Conservation (phyloP, 768 basidiomycete genomes). For the Russula griseocarnosa region DNA sequence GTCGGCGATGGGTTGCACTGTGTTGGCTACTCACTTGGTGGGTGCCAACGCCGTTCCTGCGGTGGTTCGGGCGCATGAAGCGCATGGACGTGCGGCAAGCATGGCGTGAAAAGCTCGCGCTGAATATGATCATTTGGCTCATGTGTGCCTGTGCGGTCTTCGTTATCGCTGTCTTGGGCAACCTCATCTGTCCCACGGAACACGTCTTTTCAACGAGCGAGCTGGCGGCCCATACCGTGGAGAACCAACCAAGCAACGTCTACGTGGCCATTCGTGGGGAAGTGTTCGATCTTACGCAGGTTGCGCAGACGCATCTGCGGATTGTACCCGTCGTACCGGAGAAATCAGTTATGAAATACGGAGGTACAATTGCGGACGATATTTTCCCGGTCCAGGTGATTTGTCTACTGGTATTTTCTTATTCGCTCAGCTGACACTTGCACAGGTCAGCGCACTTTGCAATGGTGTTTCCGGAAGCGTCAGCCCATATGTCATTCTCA, state of each 20-base stretch:
- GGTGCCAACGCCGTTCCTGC: slow-evolving; percentile 70
- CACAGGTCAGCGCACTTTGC: slow-evolving; percentile 86
- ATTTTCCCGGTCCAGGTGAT: slow-evolving; percentile 92
- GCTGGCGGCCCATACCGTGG: slow-evolving; percentile 63
- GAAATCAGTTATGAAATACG: slow-evolving; percentile 79
- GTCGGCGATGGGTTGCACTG: slow-evolving; percentile 81
- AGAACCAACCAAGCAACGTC: slow-evolving; percentile 65
- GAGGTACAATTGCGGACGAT: slow-evolving; percentile 65
- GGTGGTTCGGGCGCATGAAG: slow-evolving; percentile 85
- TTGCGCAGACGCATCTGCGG: slow-evolving; percentile 63
- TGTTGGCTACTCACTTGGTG: slow-evolving; percentile 92
- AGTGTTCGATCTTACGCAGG: slow-evolving; percentile 78
- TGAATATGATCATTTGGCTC: slow-evolving; percentile 96
- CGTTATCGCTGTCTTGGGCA: slow-evolving; percentile 84
- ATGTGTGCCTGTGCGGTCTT: slow-evolving; percentile 85
- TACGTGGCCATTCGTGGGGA: slow-evolving; percentile 87
- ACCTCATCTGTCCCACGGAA: slow-evolving; percentile 90
- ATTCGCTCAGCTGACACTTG: slow-evolving; percentile 14
- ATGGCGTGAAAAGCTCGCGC: slow-evolving; percentile 94
- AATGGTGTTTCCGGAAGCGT: slow-evolving; percentile 78
- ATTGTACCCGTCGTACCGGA: slow-evolving; percentile 67
- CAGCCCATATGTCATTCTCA: slow-evolving; percentile 70
- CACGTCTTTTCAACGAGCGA: slow-evolving; percentile 84
- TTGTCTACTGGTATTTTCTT: background rate
- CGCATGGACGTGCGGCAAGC: slow-evolving; percentile 90